Evolutionary conservation across 257 asterid species (phyloP), one percentile per base, ranked within the genome.

Genomic region (Fraxinus excelsior): DNA sequence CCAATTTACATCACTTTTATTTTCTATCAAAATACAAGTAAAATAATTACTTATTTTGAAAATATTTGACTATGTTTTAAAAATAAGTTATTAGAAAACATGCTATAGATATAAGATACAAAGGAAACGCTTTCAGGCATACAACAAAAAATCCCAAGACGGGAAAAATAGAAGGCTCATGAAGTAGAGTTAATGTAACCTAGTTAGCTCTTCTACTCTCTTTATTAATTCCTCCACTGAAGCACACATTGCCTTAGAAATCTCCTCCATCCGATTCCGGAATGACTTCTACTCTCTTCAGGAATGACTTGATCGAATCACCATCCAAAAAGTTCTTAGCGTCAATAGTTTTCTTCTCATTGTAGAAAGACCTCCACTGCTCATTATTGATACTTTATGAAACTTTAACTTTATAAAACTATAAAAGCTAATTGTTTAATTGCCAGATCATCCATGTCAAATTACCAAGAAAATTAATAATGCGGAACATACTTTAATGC

Each of bases 301-400:
- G n/a, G n/a, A n/a, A n/a, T n/a, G n/a, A n/a, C n/a, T n/a, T n/a
- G n/a, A n/a, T n/a, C n/a, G n/a, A n/a, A n/a, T 84, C 78, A 0
- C 98, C 99, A 44, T 96, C 98, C 83, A 96, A 84, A 82, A 93
- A 93, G 85, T 86, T 91, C 78, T 89, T 91, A 21, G 97, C 90
- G 38, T 93, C 98, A 2, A 74, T 86, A 0, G 94, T 91, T 81
- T 96, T 90, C 90, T 91, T 93, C 91, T 93, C 97, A 19, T 86
- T 96, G 90, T 87, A 91, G 77, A 93, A 93, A 5, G 98, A 96
- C 80, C 98, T 86, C 99, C 98, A 96, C 34, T 96, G 97, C 31
- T n/a, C n/a, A n/a, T n/a, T n/a, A n/a, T n/a, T n/a, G n/a, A n/a
- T n/a, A 29, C 2, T 29, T 29, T 29, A 29, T 29, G 31, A 2